Percentiles rank a stretch among this genome's conserved stretches.
These are phyloP conservation scores for Syzygium jambos DNA, from an alignment of 345 rosid species.

Conservation along the genomic window DNA sequence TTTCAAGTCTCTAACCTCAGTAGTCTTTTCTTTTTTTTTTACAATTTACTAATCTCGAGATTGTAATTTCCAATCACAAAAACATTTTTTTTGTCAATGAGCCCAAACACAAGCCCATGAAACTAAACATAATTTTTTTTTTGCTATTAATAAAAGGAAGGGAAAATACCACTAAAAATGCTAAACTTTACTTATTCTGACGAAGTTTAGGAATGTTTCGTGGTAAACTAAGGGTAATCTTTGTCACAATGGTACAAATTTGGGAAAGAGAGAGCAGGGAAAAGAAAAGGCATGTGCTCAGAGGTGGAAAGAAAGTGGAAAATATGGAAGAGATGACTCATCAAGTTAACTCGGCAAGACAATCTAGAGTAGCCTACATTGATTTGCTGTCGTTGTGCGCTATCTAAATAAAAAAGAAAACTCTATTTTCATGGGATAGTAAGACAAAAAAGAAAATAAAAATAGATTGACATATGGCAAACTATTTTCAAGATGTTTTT, in stretches of 20 bases:
- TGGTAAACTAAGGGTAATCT: too few species aligned
- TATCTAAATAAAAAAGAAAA: not conserved
- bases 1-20: not conserved
- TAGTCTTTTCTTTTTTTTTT: not conserved
- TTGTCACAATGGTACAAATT: too few species aligned
- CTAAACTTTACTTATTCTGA: too few species aligned
- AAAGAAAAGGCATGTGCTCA: constrained; percentile 1
- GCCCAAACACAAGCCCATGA: not conserved
- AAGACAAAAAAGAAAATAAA: not conserved
- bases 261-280: constrained; percentile 34
- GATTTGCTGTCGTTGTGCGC: not conserved
- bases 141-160: not conserved
- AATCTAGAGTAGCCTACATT: not conserved
- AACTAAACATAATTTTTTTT: not conserved
- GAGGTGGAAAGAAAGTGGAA: constrained; percentile 6
- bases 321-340: not conserved
- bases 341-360: not conserved
- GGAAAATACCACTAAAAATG: not conserved
- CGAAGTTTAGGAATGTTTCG: not conserved
- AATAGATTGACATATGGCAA: not conserved
- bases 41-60: not conserved
- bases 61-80: not conserved
- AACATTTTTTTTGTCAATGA: not conserved
- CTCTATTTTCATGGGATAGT: not conserved
- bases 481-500: not conserved